A percentile compares a stretch with the other conserved stretches of the same genome.
These are phyloP conservation scores for Brassica incana DNA, from an alignment of 345 rosid species.

Conservation along the genomic window DNA sequence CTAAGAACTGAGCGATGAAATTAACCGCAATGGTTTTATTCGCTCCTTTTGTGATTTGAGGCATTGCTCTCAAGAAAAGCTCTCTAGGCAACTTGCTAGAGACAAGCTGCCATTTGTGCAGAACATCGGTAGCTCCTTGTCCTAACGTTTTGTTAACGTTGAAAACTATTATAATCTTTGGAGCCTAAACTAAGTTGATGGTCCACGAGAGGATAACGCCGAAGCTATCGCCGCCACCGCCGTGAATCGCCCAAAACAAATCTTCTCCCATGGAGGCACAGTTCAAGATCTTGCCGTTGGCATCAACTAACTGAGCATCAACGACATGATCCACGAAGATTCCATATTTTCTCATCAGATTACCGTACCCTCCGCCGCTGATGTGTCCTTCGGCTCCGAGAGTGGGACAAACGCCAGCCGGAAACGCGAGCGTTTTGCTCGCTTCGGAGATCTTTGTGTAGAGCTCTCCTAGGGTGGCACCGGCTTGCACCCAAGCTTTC, in stretches of 20 bases:
- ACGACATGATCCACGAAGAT: conserved; percentile 49
- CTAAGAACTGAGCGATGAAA: conserved; percentile 46
- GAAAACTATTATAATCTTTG: conserved; percentile 45
- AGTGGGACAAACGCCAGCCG: conserved; percentile 47
- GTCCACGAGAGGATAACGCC: conserved; percentile 52
- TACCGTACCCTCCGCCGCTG: conserved; percentile 59
- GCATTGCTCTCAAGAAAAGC: conserved; percentile 45
- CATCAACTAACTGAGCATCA: conserved; percentile 56
- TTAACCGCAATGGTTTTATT: conserved; percentile 31
- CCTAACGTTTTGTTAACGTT: conserved; percentile 33
- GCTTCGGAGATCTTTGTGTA: conserved; percentile 47
- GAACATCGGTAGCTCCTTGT: conserved; percentile 36
- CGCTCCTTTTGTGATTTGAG: background rate
- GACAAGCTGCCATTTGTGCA: conserved; percentile 44
- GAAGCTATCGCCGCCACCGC: conserved; percentile 61
- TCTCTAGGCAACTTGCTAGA: conserved; percentile 32
- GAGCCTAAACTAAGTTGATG: conserved; percentile 51
- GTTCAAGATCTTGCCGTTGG: conserved; percentile 45
- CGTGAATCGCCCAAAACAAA: conserved; percentile 62
- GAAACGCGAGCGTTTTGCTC: conserved; percentile 48
- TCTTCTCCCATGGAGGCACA: conserved; percentile 53
- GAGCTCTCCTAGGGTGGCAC: conserved; percentile 57
- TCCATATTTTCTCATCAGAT: conserved; percentile 57
- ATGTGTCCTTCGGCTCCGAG: conserved; percentile 55
- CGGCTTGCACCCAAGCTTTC: conserved; percentile 56